Conservation (phyloP, 2,329 filamentous ascomycete genomes). For the Blastomyces percursus region DNA sequence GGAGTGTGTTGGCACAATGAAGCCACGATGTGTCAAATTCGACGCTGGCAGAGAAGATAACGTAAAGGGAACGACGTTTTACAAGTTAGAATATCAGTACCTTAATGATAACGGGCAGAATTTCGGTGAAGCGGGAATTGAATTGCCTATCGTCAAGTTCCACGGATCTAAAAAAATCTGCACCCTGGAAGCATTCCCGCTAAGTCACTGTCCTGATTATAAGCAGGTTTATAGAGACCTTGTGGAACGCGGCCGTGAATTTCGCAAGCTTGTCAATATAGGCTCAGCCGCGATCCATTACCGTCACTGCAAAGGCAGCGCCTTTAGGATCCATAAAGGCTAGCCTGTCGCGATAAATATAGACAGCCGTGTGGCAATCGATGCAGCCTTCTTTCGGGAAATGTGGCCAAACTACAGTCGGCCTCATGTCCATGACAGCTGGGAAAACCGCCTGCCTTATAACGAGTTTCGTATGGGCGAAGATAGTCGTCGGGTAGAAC, state of each 20-base stretch:
- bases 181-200: background rate
- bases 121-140: background rate
- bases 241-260: background rate
- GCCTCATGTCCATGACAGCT: background rate
- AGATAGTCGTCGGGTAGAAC: background rate
- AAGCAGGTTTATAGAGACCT: background rate
- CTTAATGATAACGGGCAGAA: background rate
- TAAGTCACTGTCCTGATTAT: background rate
- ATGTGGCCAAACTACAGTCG: background rate
- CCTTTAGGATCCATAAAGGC: background rate
- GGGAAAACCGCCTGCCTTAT: background rate
- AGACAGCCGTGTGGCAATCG: background rate
- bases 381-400: background rate
- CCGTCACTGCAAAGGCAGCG: background rate
- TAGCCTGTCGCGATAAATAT: background rate
- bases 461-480: background rate
- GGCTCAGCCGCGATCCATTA: too few species aligned
- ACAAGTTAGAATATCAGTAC: background rate
- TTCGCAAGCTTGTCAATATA: too few species aligned
- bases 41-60: constrained; percentile 9
- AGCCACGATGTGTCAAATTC: constrained; percentile 13
- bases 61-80: background rate
- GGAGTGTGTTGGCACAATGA: constrained; percentile 7
- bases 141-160: background rate
- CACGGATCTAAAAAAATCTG: background rate